Evolutionary conservation across 345 rosid genomes (phyloP).

Genomic region (Psidium guajava): DNA sequence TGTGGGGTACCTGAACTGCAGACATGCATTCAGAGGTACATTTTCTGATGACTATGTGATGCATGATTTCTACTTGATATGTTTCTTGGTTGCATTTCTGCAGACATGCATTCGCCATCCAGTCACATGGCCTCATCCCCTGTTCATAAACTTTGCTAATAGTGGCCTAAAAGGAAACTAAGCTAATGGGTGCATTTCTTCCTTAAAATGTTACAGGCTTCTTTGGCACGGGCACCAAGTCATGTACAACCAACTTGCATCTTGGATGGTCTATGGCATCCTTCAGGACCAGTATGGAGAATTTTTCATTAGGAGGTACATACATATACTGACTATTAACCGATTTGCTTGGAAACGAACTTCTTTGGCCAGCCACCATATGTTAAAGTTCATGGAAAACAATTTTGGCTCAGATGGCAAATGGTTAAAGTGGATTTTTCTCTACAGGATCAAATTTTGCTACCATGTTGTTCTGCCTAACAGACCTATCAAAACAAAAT

Average conservation of each 20-base stretch:
- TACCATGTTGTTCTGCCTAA: background rate
- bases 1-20: slow-evolving; percentile 97
- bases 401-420: background rate
- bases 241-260: slow-evolving; percentile 85
- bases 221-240: slow-evolving; percentile 99
- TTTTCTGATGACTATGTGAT: background rate
- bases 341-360: background rate
- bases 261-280: slow-evolving; percentile 97
- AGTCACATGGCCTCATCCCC: background rate
- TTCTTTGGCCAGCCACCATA: background rate
- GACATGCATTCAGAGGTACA: slow-evolving; percentile 86
- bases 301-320: slow-evolving; percentile 73
- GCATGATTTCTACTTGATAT: background rate
- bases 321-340: background rate
- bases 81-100: background rate
- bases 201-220: slow-evolving; percentile 47
- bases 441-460: background rate
- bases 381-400: background rate
- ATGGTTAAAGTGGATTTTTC: background rate
- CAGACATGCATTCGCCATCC: background rate
- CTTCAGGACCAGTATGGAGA: slow-evolving; percentile 92
- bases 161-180: background rate
- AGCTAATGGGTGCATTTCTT: background rate
- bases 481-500: background rate
- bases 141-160: background rate